These are phyloP conservation scores for Termitomyces sp. DNA, from an alignment of 768 basidiomycete species.

Conservation along the genomic window DNA sequence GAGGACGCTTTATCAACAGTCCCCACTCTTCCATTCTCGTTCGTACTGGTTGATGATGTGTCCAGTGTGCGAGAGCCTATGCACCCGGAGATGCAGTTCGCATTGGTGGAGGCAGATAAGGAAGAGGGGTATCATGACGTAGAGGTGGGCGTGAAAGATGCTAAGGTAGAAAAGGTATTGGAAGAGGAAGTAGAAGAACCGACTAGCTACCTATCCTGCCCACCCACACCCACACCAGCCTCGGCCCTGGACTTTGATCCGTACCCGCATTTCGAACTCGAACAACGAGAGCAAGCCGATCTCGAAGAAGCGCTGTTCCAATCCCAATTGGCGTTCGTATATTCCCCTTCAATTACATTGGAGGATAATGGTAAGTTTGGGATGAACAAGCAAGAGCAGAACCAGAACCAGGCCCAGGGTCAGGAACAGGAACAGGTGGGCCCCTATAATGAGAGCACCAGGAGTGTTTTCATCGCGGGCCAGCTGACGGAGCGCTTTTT, in stretches of 20 bases:
- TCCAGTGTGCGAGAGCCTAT: not conserved
- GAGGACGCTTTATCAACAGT: not conserved
- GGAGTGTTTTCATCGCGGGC: not conserved
- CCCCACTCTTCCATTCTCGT: not conserved
- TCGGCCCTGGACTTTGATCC: not conserved
- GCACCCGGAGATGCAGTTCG: not conserved
- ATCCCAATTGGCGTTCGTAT: not conserved
- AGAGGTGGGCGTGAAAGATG: not conserved
- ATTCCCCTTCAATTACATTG: not conserved
- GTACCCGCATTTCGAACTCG: not conserved
- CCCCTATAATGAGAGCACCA: not conserved
- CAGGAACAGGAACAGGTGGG: not conserved
- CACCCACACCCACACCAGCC: not conserved
- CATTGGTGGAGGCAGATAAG: not conserved
- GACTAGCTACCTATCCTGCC: not conserved
- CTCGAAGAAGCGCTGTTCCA: not conserved
- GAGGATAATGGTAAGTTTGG: not conserved
- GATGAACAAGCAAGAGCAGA: not conserved
- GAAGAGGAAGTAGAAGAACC: not conserved
- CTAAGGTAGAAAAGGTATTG: not conserved
- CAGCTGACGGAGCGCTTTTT: slow-evolving; percentile 12
- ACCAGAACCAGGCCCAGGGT: not conserved
- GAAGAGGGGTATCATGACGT: not conserved
- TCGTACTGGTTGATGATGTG: not conserved
- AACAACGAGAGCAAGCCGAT: not conserved